Evolutionary conservation across 768 basidiomycete genomes (phyloP).

Genomic region (Gymnopilus dilepis): DNA sequence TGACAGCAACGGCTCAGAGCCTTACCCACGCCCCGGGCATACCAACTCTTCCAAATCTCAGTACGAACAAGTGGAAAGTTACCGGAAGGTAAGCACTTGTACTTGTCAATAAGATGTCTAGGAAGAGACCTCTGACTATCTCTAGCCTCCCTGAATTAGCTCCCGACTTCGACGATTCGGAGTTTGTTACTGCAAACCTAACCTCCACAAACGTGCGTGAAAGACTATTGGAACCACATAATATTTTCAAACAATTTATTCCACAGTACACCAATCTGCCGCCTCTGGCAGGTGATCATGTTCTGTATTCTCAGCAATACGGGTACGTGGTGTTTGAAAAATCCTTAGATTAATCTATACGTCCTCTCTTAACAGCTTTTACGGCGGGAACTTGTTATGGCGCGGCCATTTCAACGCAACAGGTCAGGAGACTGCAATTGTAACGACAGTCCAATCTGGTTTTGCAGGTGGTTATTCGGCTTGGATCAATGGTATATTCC

Average conservation of each 20-base stretch:
- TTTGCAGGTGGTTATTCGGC: constrained; percentile 57
- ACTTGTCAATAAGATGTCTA: no score
- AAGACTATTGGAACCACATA: not conserved
- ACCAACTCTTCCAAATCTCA: constrained; percentile 33
- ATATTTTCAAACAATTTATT: not conserved
- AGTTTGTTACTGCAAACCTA: constrained; percentile 46
- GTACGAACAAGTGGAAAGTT: constrained; percentile 50
- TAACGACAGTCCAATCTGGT: constrained; percentile 53
- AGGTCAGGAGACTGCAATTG: constrained; percentile 52
- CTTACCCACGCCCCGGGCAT: constrained; percentile 11
- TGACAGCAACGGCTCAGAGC: constrained; percentile 15
- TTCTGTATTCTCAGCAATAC: constrained; percentile 59
- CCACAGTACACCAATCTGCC: constrained; percentile 55
- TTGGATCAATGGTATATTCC: constrained; percentile 53
- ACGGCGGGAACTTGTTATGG: constrained; percentile 57
- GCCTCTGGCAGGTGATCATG: constrained; percentile 44
- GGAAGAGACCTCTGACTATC: no score
- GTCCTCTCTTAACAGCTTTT: constrained; percentile 40
- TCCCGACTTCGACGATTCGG: constrained; percentile 52
- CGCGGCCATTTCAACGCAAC: constrained; percentile 58
- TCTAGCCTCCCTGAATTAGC: constrained; percentile 56
- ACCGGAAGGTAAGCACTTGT: constrained; percentile 50
- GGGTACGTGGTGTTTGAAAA: constrained; percentile 36
- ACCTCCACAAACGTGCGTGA: constrained; percentile 50
- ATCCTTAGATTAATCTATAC: not conserved